Conservation (phyloP, 352 stramenopile genomes). For the Pythium graminicola region DNA sequence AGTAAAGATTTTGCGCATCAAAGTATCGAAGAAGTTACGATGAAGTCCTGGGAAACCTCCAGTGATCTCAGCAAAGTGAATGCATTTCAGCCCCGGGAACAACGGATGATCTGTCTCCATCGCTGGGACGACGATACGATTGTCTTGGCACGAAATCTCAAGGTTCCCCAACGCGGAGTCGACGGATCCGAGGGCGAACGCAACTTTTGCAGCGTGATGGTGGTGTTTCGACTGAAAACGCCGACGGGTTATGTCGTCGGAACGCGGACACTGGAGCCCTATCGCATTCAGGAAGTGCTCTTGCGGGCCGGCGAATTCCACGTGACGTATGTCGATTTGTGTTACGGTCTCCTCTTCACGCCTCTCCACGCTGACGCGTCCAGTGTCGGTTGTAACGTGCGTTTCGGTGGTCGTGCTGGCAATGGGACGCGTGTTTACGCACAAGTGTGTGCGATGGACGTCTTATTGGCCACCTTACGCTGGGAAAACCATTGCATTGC, state of each 20-base stretch:
- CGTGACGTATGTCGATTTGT: conserved; percentile 20
- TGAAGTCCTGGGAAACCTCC: conserved; percentile 22
- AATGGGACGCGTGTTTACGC: conserved; percentile 23
- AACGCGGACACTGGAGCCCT: conserved; percentile 12
- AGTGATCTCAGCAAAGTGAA: conserved; percentile 18
- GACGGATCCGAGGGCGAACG: conserved; percentile 17
- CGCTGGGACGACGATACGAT: conserved; percentile 21
- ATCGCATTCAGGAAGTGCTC: conserved; percentile 1
- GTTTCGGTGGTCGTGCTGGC: conserved; percentile 23
- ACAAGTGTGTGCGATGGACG: conserved; percentile 21
- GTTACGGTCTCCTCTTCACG: conserved; percentile 23
- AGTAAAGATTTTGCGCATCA: conserved; percentile 25
- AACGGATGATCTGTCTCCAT: conserved; percentile 17
- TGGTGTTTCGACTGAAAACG: conserved; percentile 19
- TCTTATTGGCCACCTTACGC: conserved; percentile 22
- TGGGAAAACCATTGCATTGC: conserved; percentile 27
- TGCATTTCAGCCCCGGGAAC: conserved; percentile 21
- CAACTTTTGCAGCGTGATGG: conserved; percentile 24
- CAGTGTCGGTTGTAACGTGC: conserved; percentile 13
- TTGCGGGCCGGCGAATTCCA: conserved; percentile 14
- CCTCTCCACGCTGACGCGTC: neutral
- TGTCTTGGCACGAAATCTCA: conserved; percentile 20
- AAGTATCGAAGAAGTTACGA: conserved; percentile 14
- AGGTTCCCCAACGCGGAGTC: conserved; percentile 13
- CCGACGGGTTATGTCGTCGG: conserved; percentile 15